Conservation (phyloP, 805 yeast genomes). For the Osmozyma mogii region DNA sequence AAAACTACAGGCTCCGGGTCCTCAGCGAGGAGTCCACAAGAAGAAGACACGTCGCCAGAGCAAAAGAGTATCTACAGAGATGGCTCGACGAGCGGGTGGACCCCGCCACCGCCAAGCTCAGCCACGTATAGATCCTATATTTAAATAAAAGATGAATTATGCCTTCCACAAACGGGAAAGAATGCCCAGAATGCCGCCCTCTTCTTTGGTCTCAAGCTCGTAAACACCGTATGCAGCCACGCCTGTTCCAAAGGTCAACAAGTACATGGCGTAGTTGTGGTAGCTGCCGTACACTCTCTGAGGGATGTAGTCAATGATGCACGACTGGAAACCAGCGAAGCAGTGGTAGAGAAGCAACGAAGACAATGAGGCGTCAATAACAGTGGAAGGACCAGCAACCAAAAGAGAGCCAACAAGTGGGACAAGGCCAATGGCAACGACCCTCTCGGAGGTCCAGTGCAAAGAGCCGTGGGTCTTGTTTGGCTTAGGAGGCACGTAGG, state of each 20-base stretch:
- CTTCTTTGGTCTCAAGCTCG: slow-evolving; percentile 53
- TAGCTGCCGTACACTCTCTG: slow-evolving; percentile 60
- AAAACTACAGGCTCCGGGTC: slow-evolving; percentile 14
- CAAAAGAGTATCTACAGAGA: slow-evolving; percentile 10
- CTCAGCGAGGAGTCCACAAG: slow-evolving; percentile 19
- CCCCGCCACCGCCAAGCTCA: not conserved
- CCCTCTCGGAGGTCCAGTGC: slow-evolving; percentile 69
- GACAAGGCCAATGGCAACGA: slow-evolving; percentile 50
- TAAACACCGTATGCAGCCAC: slow-evolving; percentile 67
- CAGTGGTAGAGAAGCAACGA: slow-evolving; percentile 54
- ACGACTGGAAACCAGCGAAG: slow-evolving; percentile 65
- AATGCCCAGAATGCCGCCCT: slow-evolving; percentile 52
- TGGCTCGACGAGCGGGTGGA: slow-evolving; percentile 15
- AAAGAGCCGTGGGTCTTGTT: slow-evolving; percentile 55
- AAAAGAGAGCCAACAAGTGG: slow-evolving; percentile 62
- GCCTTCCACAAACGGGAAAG: slow-evolving; percentile 34
- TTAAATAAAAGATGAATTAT: slow-evolving; percentile 12
- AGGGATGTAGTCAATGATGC: slow-evolving; percentile 76
- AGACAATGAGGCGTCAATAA: slow-evolving; percentile 50
- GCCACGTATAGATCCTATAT: not conserved
- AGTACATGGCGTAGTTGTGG: slow-evolving; percentile 53
- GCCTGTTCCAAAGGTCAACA: slow-evolving; percentile 56
- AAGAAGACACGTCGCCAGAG: slow-evolving; percentile 12
- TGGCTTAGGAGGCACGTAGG: slow-evolving; percentile 53
- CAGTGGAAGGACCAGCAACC: slow-evolving; percentile 42